These are phyloP conservation scores for Santalum album DNA, from an alignment of 164 flowering plant genomes.

Conservation along the genomic window DNA sequence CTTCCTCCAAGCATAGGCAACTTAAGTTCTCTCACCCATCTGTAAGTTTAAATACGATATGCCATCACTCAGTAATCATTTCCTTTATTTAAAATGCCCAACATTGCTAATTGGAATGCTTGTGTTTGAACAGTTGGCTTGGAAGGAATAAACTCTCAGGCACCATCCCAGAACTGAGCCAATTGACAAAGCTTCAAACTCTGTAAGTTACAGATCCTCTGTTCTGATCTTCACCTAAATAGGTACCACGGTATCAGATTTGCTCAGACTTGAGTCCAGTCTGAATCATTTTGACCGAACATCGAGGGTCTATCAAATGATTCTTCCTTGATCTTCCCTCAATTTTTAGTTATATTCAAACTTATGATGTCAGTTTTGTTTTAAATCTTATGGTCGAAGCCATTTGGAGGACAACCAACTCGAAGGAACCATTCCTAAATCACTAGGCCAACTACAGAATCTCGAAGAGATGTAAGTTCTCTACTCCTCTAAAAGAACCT, in stretches of 20 bases:
- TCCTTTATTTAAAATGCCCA: neutral
- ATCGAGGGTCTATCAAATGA: too few relatives aligned
- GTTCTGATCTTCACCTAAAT: too few relatives aligned
- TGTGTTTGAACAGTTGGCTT: conserved; percentile 33
- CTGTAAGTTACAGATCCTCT: conserved; percentile 55
- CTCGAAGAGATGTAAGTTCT: conserved; percentile 55
- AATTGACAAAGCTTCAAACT: conserved; percentile 33
- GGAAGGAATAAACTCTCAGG: conserved; percentile 60
- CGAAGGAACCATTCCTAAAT: conserved; percentile 51
- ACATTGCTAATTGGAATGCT: neutral
- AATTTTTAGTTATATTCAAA: too few relatives aligned
- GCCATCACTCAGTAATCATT: too few relatives aligned
- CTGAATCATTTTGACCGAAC: too few relatives aligned
- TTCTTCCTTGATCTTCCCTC: too few relatives aligned
- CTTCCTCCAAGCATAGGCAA: conserved; percentile 42
- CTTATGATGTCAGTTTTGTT: neutral
- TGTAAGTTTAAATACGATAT: too few relatives aligned
- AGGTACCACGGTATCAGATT: too few relatives aligned
- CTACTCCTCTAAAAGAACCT: neutral
- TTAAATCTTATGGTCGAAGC: conserved; percentile 26
- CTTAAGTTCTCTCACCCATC: conserved; percentile 44
- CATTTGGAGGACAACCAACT: conserved; percentile 72
- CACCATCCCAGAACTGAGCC: conserved; percentile 46
- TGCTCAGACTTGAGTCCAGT: too few relatives aligned
- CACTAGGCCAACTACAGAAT: conserved; percentile 33